phyloP scores from a whole-genome alignment of 225 moss, liverwort and hornwort genomes.

The Physcomitrellopsis africana region DNA sequence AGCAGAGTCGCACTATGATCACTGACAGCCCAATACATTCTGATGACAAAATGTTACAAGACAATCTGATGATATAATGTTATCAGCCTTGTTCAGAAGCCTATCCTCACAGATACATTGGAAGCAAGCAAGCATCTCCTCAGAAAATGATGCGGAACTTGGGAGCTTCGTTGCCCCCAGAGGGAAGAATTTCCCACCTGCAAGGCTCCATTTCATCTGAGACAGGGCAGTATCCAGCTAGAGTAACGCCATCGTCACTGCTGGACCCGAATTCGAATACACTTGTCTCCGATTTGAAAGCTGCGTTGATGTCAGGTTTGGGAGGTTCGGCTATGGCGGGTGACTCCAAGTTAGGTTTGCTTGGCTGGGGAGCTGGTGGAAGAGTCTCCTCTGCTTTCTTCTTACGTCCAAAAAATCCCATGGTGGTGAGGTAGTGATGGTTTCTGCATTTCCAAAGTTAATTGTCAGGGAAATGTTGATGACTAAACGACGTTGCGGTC shows the following conservation, averaged over 20 bases:
- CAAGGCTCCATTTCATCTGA: slow-evolving; percentile 98
- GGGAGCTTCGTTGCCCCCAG: slow-evolving; percentile 78
- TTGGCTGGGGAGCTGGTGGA: slow-evolving; percentile 48
- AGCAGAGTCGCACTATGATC: background rate
- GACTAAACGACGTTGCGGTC: no score
- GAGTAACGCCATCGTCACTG: slow-evolving; percentile 66
- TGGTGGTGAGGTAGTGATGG: slow-evolving; percentile 1
- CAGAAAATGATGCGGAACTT: slow-evolving; percentile 93
- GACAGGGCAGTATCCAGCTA: slow-evolving; percentile 95
- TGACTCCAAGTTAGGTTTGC: slow-evolving; percentile 59
- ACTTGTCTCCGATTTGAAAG: slow-evolving; percentile 66
- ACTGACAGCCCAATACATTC: no score
- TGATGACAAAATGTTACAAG: no score
- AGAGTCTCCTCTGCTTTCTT: slow-evolving; percentile 39
- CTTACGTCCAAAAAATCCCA: slow-evolving; percentile 66
- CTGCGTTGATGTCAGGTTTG: slow-evolving; percentile 40
- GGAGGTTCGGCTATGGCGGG: slow-evolving; percentile 36
- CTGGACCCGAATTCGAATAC: slow-evolving; percentile 90
- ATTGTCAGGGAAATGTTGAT: background rate
- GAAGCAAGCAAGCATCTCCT: slow-evolving; percentile 1
- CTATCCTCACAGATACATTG: no score
- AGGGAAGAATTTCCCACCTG: slow-evolving; percentile 87
- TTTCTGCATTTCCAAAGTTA: background rate
- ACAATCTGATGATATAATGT: no score
- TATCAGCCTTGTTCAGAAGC: no score